These are phyloP conservation scores for Herpotrichia juniperi DNA, from an alignment of 2,329 filamentous ascomycete genomes.

Conservation along the genomic window DNA sequence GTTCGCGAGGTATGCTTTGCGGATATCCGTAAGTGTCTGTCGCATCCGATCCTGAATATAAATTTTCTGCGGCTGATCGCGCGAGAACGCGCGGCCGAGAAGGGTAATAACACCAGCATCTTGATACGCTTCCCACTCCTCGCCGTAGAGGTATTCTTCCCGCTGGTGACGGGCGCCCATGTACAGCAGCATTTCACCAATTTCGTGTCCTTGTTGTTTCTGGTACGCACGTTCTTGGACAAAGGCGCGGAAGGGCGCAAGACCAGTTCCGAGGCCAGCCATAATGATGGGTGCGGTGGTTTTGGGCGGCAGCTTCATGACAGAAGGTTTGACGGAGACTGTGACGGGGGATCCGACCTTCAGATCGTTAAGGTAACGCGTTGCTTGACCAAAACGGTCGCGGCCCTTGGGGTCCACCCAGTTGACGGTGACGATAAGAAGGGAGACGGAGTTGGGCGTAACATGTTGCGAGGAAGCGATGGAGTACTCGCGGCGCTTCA, in stretches of 20 bases:
- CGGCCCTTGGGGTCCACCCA: slow-evolving; percentile 91
- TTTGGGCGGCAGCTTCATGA: slow-evolving; percentile 95
- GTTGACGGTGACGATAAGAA: slow-evolving; percentile 97
- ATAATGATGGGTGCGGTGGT: slow-evolving; percentile 95
- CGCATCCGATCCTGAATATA: slow-evolving; percentile 99
- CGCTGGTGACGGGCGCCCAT: slow-evolving; percentile 97
- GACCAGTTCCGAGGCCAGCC: slow-evolving; percentile 96
- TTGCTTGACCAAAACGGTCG: slow-evolving; percentile 90
- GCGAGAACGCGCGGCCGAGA: slow-evolving; percentile 90
- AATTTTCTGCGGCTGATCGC: slow-evolving; percentile 97
- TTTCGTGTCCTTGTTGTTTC: slow-evolving; percentile 94
- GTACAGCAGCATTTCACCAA: slow-evolving; percentile 91
- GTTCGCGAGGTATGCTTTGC: slow-evolving; percentile 83
- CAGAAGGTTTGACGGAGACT: slow-evolving; percentile 94
- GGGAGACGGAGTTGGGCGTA: slow-evolving; percentile 82
- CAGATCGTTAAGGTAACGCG: slow-evolving; percentile 82
- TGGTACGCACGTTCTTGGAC: slow-evolving; percentile 98
- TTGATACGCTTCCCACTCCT: slow-evolving; percentile 98
- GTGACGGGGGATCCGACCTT: slow-evolving; percentile 79
- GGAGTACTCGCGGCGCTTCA: slow-evolving; percentile 98
- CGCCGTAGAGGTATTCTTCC: slow-evolving; percentile 97
- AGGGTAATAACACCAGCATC: slow-evolving; percentile 95
- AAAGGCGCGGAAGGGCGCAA: slow-evolving; percentile 98
- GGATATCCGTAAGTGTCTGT: slow-evolving; percentile 80
- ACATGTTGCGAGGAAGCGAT: slow-evolving; percentile 97